Evolutionary conservation across 2,329 filamentous ascomycete species (phyloP).

Genomic region (Nemania sp.): DNA sequence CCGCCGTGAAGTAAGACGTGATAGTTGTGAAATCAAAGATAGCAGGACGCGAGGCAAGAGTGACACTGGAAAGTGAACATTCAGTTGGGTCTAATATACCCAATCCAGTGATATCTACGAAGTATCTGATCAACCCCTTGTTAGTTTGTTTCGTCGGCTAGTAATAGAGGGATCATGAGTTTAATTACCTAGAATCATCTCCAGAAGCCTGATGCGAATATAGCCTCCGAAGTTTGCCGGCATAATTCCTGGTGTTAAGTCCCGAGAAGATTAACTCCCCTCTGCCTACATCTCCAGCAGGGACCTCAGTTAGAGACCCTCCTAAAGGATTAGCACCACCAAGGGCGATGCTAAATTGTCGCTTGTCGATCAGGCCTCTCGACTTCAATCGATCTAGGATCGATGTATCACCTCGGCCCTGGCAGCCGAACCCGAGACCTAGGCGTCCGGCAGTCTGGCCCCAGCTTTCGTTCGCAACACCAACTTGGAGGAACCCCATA

Average conservation of each 20-base stretch:
- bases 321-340: slow-evolving; percentile 17
- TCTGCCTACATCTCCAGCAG: slow-evolving; percentile 5
- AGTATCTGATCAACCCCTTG: slow-evolving; percentile 16
- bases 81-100: slow-evolving; percentile 21
- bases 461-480: slow-evolving; percentile 24
- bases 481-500: slow-evolving; percentile 15
- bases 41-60: slow-evolving; percentile 3
- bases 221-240: slow-evolving; percentile 20
- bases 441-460: slow-evolving; percentile 20
- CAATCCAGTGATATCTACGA: slow-evolving; percentile 19
- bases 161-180: neutral
- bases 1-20: slow-evolving; percentile 19
- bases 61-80: slow-evolving; percentile 4
- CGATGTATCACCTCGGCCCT: neutral
- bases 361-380: slow-evolving; percentile 14
- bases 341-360: slow-evolving; percentile 29
- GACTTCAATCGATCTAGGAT: slow-evolving; percentile 22
- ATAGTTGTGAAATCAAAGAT: slow-evolving; percentile 21
- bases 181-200: slow-evolving; percentile 17
- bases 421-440: slow-evolving; percentile 28
- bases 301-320: neutral
- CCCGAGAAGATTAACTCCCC: slow-evolving; percentile 30
- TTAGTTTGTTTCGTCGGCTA: neutral
- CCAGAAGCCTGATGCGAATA: neutral
- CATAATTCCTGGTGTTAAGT: slow-evolving; percentile 26